Evolutionary conservation across 768 basidiomycete genomes (phyloP).

Genomic region (Hypholoma fasciculare): DNA sequence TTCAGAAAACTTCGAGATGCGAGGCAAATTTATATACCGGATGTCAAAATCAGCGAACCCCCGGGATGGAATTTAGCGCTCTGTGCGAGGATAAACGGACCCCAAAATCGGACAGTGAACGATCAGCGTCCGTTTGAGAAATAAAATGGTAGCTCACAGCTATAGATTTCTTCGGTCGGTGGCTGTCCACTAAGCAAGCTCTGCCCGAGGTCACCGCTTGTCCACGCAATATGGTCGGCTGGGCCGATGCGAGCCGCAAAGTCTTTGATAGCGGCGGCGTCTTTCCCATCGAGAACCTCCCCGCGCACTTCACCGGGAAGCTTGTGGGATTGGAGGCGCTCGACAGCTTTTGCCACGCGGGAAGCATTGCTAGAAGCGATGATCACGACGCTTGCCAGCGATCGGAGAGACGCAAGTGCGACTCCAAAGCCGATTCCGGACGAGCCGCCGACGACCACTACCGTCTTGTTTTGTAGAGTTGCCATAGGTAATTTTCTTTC

Average conservation of each 20-base stretch:
- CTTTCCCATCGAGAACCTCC: neutral
- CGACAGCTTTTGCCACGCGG: neutral
- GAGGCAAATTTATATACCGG: neutral
- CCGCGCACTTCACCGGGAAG: conserved; percentile 3
- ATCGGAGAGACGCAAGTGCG: neutral
- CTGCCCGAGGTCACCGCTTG: neutral
- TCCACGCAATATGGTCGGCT: neutral
- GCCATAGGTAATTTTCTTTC: too few relatives aligned
- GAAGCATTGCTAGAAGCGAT: neutral
- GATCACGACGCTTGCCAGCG: neutral
- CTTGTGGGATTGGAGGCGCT: neutral
- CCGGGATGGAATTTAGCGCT: conserved; percentile 1
- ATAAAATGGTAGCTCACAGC: neutral
- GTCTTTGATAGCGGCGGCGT: neutral
- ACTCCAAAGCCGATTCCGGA: neutral
- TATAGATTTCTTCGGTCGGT: neutral
- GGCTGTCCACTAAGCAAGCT: neutral
- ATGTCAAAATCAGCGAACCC: conserved; percentile 3
- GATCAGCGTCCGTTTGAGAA: too few relatives aligned
- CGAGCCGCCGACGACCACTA: neutral
- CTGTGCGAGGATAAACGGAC: conserved; percentile 1
- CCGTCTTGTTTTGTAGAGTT: neutral
- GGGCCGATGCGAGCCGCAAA: neutral
- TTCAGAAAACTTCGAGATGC: neutral
- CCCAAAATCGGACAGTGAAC: conserved; percentile 7